Percentiles rank a stretch among this genome's conserved stretches.
Evolutionary conservation across 176 grass and related monocot genomes (phyloP).

Genomic region (Carex scoparia): DNA sequence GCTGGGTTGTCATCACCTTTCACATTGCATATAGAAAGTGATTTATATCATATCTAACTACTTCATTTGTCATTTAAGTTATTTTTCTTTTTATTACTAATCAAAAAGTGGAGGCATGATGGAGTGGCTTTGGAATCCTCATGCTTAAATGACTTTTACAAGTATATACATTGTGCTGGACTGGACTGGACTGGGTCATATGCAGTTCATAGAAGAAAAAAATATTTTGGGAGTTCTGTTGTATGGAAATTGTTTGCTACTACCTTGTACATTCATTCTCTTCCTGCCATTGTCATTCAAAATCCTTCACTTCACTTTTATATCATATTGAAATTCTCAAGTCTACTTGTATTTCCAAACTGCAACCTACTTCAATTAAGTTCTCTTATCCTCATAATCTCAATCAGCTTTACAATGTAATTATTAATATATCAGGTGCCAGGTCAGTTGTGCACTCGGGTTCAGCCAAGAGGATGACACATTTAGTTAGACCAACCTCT

Average conservation of each 20-base stretch:
- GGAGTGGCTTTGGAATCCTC: background rate
- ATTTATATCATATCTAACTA: background rate
- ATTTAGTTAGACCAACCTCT: constrained; percentile 55
- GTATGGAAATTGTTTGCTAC: background rate
- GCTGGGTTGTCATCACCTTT: background rate
- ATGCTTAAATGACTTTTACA: background rate
- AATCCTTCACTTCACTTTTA: background rate
- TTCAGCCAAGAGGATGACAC: constrained; percentile 50
- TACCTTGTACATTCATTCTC: background rate
- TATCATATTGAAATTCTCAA: background rate
- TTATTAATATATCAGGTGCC: constrained; percentile 41
- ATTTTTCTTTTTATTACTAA: background rate
- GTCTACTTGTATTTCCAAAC: background rate
- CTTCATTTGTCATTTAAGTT: background rate
- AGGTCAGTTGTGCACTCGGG: constrained; percentile 31
- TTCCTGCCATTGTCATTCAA: background rate
- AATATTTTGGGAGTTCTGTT: background rate
- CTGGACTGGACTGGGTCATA: background rate
- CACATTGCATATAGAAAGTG: background rate
- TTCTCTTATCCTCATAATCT: background rate
- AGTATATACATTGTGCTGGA: background rate
- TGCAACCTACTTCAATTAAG: background rate
- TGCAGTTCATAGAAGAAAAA: background rate
- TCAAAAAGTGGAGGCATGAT: background rate
- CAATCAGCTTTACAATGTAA: constrained; percentile 15